Base-by-base conservation (phyloP, 768 basidiomycete species). In the Boletus vermiculosoides region DNA sequence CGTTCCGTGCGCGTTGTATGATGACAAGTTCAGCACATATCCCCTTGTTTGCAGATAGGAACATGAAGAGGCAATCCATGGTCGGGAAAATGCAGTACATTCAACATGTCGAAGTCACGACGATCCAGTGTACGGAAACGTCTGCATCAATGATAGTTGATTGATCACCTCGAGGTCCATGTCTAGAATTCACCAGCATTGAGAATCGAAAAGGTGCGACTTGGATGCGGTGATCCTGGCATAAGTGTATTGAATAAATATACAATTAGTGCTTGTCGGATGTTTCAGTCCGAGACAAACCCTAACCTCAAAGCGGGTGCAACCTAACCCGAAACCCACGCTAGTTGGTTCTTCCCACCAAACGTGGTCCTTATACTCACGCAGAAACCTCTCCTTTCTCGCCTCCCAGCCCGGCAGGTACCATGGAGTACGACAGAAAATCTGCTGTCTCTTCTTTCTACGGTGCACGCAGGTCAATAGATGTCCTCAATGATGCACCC, bases 391-490 rank as follows among this genome's bases (percentile, higher is more conserved):
- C 44, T 57, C 46, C 50, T 34, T 34, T 50, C 37, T 31, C 50
- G 37, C 47, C 30, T 37, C 52, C 31, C 33, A 51, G 18, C 20
- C 41, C 12, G 25, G 55, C 46, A 64, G 55, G 30, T 31, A 30
- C 45, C 22, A 90, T 90, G 89, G 89, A 90, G 61, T 78, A 82
- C 64, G 90, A 90, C 74, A 81, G 87, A 66, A 89, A 87, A 72
- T 90, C 90, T 5, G 81, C 82, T 1, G 86, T 88, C 5, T 91
- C 90, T 10, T 91, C 89, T 4, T 92, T 90, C 77, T 91, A 90
- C 60, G 86, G 84, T 22, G 71, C 62, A 34, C 81, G 82, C 37
- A 83, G 84, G 69, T 80, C 88, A n/a, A 64, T 78, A 58, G 86
- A 92, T 64, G 81, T 77, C 31, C 78, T 89, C 48, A 84, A 84